A percentile compares a stretch with the other conserved stretches of the same genome.
These are phyloP conservation scores for Vigna reflexopilosa DNA, from an alignment of 306 rosid species.

Conservation along the genomic window DNA sequence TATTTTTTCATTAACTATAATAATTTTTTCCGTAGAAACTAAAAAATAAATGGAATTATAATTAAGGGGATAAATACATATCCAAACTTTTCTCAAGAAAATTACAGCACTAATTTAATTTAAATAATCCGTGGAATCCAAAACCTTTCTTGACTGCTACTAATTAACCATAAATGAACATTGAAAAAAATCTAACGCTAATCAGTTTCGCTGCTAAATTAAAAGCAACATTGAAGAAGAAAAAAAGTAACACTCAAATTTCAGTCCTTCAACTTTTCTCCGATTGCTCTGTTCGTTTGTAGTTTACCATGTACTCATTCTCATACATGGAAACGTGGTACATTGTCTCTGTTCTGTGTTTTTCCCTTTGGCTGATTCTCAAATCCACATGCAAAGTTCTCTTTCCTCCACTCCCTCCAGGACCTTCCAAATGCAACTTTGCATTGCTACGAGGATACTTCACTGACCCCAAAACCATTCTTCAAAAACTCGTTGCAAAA, in stretches of 20 bases:
- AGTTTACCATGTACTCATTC: neutral
- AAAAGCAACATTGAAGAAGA: neutral
- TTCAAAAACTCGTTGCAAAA: slow-evolving; percentile 38
- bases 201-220: neutral
- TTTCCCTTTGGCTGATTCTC: slow-evolving; percentile 14
- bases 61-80: too few species aligned
- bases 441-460: slow-evolving; percentile 1
- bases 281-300: too few species aligned
- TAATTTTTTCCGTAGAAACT: too few species aligned
- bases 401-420: slow-evolving; percentile 48
- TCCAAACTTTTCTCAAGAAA: too few species aligned
- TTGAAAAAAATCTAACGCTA: neutral
- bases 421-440: slow-evolving; percentile 39
- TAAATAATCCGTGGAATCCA: too few species aligned
- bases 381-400: slow-evolving; percentile 17
- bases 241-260: neutral
- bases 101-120: too few species aligned
- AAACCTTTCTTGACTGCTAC: too few species aligned
- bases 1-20: too few species aligned
- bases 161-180: too few species aligned
- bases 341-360: slow-evolving; percentile 12
- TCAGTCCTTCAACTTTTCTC: neutral
- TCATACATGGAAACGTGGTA: slow-evolving; percentile 49
- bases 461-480: slow-evolving; percentile 37
- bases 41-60: too few species aligned